phyloP scores from a whole-genome alignment of 345 rosid species.

The Raphanus sativus region DNA sequence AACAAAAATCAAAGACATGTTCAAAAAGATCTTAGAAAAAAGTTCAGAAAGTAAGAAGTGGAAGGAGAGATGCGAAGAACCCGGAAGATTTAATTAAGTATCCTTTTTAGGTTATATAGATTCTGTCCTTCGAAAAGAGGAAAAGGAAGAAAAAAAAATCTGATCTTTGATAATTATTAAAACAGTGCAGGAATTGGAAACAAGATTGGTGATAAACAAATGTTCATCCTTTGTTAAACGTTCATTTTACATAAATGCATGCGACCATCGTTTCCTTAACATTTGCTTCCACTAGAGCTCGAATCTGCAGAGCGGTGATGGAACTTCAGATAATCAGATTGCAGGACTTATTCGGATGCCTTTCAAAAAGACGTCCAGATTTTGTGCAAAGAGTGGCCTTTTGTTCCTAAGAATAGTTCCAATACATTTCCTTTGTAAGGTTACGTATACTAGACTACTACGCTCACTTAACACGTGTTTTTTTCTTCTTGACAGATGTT shows the following conservation, averaged over 20 bases:
- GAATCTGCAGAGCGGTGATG: conserved; percentile 74
- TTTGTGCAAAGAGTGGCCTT: conserved; percentile 87
- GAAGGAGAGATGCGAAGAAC: conserved; percentile 48
- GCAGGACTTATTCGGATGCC: conserved; percentile 89
- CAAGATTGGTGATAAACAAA: background rate
- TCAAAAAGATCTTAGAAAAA: conserved; percentile 29
- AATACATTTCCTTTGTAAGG: background rate
- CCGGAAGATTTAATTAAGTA: conserved; percentile 76
- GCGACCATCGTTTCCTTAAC: conserved; percentile 43
- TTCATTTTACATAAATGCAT: conserved; percentile 10
- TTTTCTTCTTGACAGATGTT: background rate
- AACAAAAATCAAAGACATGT: conserved; percentile 53
- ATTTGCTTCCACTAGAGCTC: conserved; percentile 51
- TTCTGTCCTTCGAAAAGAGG: background rate
- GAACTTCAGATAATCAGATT: conserved; percentile 75
- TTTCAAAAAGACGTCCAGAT: conserved; percentile 75
- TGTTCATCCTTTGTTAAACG: conserved; percentile 4
- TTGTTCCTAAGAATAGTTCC: conserved; percentile 44
- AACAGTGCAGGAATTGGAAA: too few relatives aligned
- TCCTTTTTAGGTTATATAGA: conserved; percentile 46
- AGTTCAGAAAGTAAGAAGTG: conserved; percentile 45
- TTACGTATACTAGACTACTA: background rate
- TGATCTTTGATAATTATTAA: too few relatives aligned
- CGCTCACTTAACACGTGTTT: background rate
- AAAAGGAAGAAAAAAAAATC: too few relatives aligned